phyloP scores from a whole-genome alignment of 1,284 basidiomycete species.

The Austroboletus niveus region DNA sequence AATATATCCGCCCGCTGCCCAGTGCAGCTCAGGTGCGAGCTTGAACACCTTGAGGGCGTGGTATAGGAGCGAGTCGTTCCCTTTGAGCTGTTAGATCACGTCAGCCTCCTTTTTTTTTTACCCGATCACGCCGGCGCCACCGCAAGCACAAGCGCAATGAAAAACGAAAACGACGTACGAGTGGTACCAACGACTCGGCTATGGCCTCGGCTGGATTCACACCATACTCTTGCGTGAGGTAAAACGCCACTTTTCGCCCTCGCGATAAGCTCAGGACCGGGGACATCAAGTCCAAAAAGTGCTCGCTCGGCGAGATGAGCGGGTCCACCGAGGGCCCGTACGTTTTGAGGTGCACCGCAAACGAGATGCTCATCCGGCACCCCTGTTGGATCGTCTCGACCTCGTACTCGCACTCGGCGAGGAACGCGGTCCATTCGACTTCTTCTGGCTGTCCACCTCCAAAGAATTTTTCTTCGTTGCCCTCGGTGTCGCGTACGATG shows the following conservation, averaged over 20 bases:
- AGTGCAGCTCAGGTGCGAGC: constrained; percentile 68
- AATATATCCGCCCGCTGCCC: constrained; percentile 76
- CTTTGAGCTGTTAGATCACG: constrained; percentile 55
- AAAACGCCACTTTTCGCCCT: constrained; percentile 69
- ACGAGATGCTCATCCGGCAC: constrained; percentile 65
- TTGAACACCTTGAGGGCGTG: constrained; percentile 75
- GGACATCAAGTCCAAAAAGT: constrained; percentile 66
- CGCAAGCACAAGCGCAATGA: constrained; percentile 1
- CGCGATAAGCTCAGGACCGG: constrained; percentile 68
- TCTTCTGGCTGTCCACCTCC: constrained; percentile 60
- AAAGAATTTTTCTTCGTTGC: constrained; percentile 60
- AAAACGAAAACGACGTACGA: constrained; percentile 46
- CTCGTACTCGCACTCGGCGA: constrained; percentile 70
- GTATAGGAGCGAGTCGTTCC: constrained; percentile 70
- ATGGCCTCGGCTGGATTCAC: constrained; percentile 68
- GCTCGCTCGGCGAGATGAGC: constrained; percentile 67
- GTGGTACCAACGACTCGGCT: constrained; percentile 67
- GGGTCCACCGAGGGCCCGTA: constrained; percentile 64
- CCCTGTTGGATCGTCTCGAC: constrained; percentile 70
- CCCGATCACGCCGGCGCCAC: constrained; percentile 9
- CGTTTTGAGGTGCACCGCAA: constrained; percentile 65
- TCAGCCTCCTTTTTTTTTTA: constrained; percentile 18
- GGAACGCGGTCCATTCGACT: constrained; percentile 73
- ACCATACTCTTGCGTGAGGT: constrained; percentile 66
- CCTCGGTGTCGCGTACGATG: constrained; percentile 54